A percentile compares a stretch with the other conserved stretches of the same genome.
Conservation (phyloP, 768 basidiomycete species). For the Pulveroboletus sp. region DNA sequence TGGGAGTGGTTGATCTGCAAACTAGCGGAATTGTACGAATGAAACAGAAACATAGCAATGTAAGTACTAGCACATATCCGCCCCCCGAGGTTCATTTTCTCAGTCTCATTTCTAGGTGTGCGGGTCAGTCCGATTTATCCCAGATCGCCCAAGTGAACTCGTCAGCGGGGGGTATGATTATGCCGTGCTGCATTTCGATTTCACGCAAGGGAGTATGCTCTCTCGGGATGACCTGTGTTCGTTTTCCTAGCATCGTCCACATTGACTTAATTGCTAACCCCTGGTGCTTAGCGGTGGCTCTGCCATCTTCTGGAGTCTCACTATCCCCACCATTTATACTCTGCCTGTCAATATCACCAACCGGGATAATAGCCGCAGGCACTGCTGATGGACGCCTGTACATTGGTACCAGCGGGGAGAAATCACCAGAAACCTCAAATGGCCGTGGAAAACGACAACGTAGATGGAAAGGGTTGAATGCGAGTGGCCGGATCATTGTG, state of each 20-base stretch:
- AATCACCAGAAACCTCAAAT: slow-evolving; percentile 21
- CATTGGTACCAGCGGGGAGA: slow-evolving; percentile 69
- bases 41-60: slow-evolving; percentile 62
- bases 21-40: slow-evolving; percentile 49
- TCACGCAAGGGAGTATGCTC: slow-evolving; percentile 49
- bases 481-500: slow-evolving; percentile 40
- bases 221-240: slow-evolving; percentile 61
- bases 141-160: slow-evolving; percentile 65
- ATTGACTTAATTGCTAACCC: slow-evolving; percentile 2
- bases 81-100: not conserved
- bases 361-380: slow-evolving; percentile 63
- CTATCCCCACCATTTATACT: slow-evolving; percentile 76
- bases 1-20: slow-evolving; percentile 63
- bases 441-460: slow-evolving; percentile 52
- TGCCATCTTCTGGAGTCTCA: slow-evolving; percentile 46
- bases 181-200: slow-evolving; percentile 66
- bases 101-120: slow-evolving; percentile 52
- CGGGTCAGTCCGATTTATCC: slow-evolving; percentile 67
- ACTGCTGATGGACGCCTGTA: slow-evolving; percentile 76
- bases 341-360: slow-evolving; percentile 55
- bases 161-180: slow-evolving; percentile 80
- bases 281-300: slow-evolving; percentile 32
- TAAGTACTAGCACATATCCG: slow-evolving; percentile 38
- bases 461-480: slow-evolving; percentile 71
- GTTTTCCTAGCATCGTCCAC: slow-evolving; percentile 7